Evolutionary conservation across 768 basidiomycete genomes (phyloP).

Genomic region (Boletus rex-veris): DNA sequence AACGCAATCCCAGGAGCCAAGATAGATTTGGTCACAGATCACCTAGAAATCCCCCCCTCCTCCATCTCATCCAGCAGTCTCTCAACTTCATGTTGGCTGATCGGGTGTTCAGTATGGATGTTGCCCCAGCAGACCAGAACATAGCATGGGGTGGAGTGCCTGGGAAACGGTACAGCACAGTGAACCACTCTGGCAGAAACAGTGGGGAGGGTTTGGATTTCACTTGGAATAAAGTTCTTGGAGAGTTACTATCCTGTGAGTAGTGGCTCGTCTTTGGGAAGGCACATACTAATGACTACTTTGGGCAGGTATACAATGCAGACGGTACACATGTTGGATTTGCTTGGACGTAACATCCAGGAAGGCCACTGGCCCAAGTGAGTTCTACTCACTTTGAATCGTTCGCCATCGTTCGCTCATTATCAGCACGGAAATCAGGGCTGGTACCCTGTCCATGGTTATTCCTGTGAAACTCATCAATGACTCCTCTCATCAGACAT

Average conservation of each 20-base stretch:
- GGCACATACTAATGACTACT: background rate
- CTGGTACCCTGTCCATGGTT: too few species aligned
- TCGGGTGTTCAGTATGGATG: background rate
- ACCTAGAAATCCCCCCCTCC: conserved; percentile 13
- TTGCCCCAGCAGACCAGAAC: background rate
- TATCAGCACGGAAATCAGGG: too few species aligned
- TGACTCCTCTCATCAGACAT: too few species aligned
- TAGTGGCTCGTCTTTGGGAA: background rate
- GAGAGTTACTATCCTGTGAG: background rate
- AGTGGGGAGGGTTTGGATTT: background rate
- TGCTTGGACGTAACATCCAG: background rate
- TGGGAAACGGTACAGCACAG: background rate
- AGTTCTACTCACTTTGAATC: too few species aligned
- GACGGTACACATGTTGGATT: background rate
- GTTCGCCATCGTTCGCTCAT: too few species aligned
- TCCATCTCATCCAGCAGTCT: background rate
- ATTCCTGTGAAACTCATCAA: too few species aligned
- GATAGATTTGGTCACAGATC: background rate
- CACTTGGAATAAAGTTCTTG: background rate
- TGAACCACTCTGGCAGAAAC: accelerated
- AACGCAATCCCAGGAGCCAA: conserved; percentile 14
- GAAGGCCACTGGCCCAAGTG: too few species aligned
- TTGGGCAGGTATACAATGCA: background rate
- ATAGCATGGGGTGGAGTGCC: background rate
- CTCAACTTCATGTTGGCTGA: background rate